Conservation (phyloP, 306 rosid genomes). For the Ormosia semicastrata region DNA sequence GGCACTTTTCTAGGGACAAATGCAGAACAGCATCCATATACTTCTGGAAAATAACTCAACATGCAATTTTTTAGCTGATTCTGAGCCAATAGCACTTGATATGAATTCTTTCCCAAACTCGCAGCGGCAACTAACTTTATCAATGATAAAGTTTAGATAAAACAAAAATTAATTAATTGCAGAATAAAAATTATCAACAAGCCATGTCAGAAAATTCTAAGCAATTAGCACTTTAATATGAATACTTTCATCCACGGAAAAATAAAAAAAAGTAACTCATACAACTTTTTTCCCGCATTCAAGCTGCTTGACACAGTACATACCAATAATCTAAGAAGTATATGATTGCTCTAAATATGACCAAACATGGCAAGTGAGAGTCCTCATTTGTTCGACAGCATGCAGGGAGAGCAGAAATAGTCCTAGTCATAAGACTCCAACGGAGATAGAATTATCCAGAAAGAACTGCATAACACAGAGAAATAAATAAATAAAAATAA, state of each 20-base stretch:
- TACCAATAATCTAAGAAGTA: constrained; percentile 1
- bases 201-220: not conserved
- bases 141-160: not conserved
- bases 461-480: constrained; percentile 21
- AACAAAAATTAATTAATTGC: not conserved
- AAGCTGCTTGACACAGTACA: constrained; percentile 18
- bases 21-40: not conserved
- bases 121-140: not conserved
- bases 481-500: not conserved
- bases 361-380: not conserved
- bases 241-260: not conserved
- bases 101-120: not conserved
- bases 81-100: not conserved
- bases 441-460: not conserved
- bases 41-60: not conserved
- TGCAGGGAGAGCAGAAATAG: not conserved
- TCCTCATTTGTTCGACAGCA: not conserved
- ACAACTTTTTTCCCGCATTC: not conserved
- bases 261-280: not conserved
- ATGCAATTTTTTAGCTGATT: not conserved
- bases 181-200: not conserved
- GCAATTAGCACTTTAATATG: not conserved
- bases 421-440: not conserved
- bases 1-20: not conserved
- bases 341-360: constrained; percentile 6